Evolutionary conservation across 106 monocot genomes (phyloP).

Genomic region (Allium fistulosum): DNA sequence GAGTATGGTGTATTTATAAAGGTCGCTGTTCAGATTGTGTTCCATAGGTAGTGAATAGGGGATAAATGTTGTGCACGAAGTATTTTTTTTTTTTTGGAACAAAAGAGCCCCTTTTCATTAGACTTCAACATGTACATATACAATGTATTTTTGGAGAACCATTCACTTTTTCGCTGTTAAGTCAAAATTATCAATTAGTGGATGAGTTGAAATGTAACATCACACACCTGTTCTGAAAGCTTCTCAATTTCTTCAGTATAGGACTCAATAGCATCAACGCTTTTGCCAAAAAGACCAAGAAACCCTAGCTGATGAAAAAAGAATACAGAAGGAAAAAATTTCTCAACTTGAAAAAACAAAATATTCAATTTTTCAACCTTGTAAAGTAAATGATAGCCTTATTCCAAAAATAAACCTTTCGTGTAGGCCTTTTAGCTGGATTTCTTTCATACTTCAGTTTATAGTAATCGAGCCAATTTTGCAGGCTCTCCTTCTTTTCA

Average conservation of each 20-base stretch:
- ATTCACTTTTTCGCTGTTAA: too few relatives aligned
- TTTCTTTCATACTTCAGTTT: slow-evolving; percentile 69
- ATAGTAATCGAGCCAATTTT: slow-evolving; percentile 82
- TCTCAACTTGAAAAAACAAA: background rate
- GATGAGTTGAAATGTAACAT: too few relatives aligned
- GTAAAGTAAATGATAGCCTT: too few relatives aligned
- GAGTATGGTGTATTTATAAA: too few relatives aligned
- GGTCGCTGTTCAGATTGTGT: too few relatives aligned
- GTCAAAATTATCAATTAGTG: too few relatives aligned
- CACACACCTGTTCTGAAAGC: slow-evolving; percentile 69
- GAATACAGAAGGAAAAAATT: background rate
- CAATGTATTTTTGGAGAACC: too few relatives aligned
- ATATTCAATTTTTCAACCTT: background rate
- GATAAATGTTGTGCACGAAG: too few relatives aligned
- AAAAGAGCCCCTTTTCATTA: too few relatives aligned
- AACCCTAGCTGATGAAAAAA: slow-evolving; percentile 62
- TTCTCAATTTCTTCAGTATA: slow-evolving; percentile 71
- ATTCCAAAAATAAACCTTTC: slow-evolving; percentile 36
- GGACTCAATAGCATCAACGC: slow-evolving; percentile 82
- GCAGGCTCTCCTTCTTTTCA: slow-evolving; percentile 49
- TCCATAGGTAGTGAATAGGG: too few relatives aligned
- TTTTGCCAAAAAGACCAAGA: slow-evolving; percentile 69
- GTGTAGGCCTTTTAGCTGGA: slow-evolving; percentile 47
- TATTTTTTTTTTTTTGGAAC: too few relatives aligned
- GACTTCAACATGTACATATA: too few relatives aligned